phyloP scores from a whole-genome alignment of 1,139 yeast genomes.

The Candida dubliniensis region DNA sequence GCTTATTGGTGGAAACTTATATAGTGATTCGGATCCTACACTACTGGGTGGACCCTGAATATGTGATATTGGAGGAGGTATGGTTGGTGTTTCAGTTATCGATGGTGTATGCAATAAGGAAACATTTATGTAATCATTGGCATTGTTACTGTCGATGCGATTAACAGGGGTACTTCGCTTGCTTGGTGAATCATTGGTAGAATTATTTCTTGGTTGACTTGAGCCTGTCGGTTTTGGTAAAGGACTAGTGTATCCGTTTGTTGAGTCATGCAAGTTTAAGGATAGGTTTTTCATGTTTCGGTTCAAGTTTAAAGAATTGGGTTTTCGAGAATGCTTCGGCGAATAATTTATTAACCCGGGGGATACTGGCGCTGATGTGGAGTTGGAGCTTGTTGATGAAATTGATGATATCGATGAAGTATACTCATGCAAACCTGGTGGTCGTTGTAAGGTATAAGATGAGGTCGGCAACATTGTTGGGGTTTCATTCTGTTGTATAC shows the following conservation, averaged over 20 bases:
- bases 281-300: slow-evolving; percentile 39
- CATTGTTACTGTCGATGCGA: no score
- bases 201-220: slow-evolving; percentile 7
- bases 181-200: slow-evolving; percentile 15
- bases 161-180: slow-evolving; percentile 7
- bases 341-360: slow-evolving; percentile 29
- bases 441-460: slow-evolving; percentile 8
- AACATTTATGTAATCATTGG: slow-evolving; percentile 1
- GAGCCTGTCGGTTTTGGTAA: slow-evolving; percentile 7
- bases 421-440: slow-evolving; percentile 10
- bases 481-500: background rate
- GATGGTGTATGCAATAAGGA: slow-evolving; percentile 11
- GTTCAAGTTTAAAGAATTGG: slow-evolving; percentile 25
- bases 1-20: slow-evolving; percentile 10
- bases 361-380: slow-evolving; percentile 5
- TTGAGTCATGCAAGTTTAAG: slow-evolving; percentile 24
- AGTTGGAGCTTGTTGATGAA: slow-evolving; percentile 10
- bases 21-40: slow-evolving; percentile 4
- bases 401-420: slow-evolving; percentile 11
- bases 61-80: slow-evolving; percentile 12
- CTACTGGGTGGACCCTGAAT: slow-evolving; percentile 5
- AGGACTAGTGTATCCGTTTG: slow-evolving; percentile 2
- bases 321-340: slow-evolving; percentile 38
- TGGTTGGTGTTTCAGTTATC: slow-evolving; percentile 14
- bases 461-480: slow-evolving; percentile 1